Evolutionary conservation across 2,329 filamentous ascomycete genomes (phyloP), one percentile per base, ranked within the genome.

Genomic region (Monilinia aucupariae): DNA sequence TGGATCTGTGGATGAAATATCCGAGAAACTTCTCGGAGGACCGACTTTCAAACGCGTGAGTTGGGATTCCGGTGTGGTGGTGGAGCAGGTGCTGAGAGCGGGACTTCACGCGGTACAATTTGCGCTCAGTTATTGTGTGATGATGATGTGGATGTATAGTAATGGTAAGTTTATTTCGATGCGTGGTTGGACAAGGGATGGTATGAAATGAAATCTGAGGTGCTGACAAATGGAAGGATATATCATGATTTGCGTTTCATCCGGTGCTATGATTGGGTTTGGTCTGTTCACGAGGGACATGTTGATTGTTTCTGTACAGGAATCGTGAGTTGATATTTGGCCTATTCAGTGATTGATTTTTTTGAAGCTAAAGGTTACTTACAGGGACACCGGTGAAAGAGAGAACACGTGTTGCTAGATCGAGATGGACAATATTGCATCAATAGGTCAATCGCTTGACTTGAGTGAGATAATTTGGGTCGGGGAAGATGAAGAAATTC

Each of bases 101-200:
- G 22, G 49, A 2, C 52, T 70, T 20, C 66, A 71, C 62, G 60
- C 53, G 32, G 30, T 65, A 32, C 70, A 71, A 45, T 69, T 71
- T 61, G 59, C 49, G 2, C 56, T 67, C 13, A 64, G 61, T 50
- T 68, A 67, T 59, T 66, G 62, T 39, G 48, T 68, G 20, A 68
- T 68, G 66, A 58, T 68, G 45, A 49, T 70, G 48, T 69, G 69
- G 53, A 69, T 70, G 67, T 69, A 68, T 65, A 68, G 62, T 47
- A 70, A 70, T 63, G 69, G 68, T 68, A 52, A 27, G 66, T 43
- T 25, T 27, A 43, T 32, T 30, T 32, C 32, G n/a, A 25, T n/a
- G 9, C 8, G n/a, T 8, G 45, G 6, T 43, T 7, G 20, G 20
- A 43, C 15, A 43, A 43, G 41, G 41, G 5, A 43, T 39, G 41